A percentile compares a stretch with the other conserved stretches of the same genome.
phyloP scores from a whole-genome alignment of 495 filamentous ascomycete species.

The Xylaria bambusicola region DNA sequence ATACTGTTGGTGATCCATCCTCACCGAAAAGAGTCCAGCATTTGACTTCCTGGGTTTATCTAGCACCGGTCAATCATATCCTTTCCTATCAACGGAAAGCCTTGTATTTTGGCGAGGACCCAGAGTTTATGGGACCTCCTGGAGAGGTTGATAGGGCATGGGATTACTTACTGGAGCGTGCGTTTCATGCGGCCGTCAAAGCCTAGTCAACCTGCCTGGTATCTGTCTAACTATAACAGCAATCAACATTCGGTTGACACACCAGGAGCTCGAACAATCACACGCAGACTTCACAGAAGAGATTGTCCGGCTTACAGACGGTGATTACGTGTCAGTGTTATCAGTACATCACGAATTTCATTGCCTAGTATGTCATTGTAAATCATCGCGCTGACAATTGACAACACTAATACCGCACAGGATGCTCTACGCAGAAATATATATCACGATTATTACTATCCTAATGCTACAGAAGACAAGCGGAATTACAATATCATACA shows the following conservation, averaged over 20 bases:
- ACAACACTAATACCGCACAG: not conserved
- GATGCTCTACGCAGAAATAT: not conserved
- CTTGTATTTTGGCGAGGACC: not conserved
- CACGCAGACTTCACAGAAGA: conserved; percentile 11
- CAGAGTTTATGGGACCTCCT: not conserved
- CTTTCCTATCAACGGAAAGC: not conserved
- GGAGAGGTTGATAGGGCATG: conserved; percentile 22
- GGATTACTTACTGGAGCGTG: conserved; percentile 20
- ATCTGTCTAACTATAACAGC: not conserved
- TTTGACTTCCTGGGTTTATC: not conserved
- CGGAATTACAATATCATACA: not conserved
- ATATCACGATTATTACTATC: not conserved
- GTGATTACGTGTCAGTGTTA: conserved; percentile 24
- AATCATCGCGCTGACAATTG: not conserved
- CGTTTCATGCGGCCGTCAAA: not conserved
- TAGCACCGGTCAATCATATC: not conserved
- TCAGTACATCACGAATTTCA: conserved; percentile 31
- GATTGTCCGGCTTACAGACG: conserved; percentile 20
- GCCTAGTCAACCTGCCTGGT: not conserved
- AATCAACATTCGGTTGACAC: not conserved
- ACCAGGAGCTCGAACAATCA: not conserved
- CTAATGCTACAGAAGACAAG: not conserved
- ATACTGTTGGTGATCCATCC: not conserved
- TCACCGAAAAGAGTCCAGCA: too few species aligned
- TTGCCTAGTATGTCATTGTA: conserved; percentile 17